A percentile compares a stretch with the other conserved stretches of the same genome.
phyloP scores from a whole-genome alignment of 139 green algal species.

The Desmodesmus armatus region DNA sequence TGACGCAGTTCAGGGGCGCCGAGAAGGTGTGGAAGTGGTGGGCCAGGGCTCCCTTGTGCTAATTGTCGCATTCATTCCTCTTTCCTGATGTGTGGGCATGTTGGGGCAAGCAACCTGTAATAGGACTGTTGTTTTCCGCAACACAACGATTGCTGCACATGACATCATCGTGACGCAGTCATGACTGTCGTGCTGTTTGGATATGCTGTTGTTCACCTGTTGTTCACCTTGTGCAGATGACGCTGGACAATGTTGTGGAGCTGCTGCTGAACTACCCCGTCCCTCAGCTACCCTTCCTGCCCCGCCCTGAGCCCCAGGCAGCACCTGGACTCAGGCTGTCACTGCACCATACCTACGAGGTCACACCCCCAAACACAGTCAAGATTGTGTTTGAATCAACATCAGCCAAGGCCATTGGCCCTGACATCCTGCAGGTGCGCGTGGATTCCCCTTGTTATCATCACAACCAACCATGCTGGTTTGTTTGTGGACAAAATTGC shows the following conservation, averaged over 20 bases:
- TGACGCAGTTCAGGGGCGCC: too few species aligned
- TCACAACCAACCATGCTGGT: too few species aligned
- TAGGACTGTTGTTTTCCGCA: too few species aligned
- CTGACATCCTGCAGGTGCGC: constrained; percentile 41
- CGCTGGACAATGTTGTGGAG: constrained; percentile 71
- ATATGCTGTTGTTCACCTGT: not conserved
- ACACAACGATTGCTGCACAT: too few species aligned
- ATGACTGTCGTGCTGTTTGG: not conserved
- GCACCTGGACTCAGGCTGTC: constrained; percentile 49
- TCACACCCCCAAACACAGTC: constrained; percentile 18
- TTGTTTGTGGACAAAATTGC: too few species aligned
- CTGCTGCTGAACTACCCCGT: constrained; percentile 39
- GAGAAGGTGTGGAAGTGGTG: not conserved
- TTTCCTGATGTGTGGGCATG: too few species aligned
- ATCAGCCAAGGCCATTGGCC: constrained; percentile 50
- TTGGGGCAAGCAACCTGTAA: too few species aligned
- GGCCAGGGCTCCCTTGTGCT: not conserved
- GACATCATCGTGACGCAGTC: not conserved
- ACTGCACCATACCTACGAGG: constrained; percentile 58
- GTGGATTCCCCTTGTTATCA: too few species aligned
- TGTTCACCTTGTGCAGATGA: constrained; percentile 20
- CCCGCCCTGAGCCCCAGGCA: constrained; percentile 18
- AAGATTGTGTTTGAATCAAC: constrained; percentile 66
- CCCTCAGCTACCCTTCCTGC: constrained; percentile 42
- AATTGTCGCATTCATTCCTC: too few species aligned